Conservation (phyloP, 257 asterid genomes). For the Plantago ovata region DNA sequence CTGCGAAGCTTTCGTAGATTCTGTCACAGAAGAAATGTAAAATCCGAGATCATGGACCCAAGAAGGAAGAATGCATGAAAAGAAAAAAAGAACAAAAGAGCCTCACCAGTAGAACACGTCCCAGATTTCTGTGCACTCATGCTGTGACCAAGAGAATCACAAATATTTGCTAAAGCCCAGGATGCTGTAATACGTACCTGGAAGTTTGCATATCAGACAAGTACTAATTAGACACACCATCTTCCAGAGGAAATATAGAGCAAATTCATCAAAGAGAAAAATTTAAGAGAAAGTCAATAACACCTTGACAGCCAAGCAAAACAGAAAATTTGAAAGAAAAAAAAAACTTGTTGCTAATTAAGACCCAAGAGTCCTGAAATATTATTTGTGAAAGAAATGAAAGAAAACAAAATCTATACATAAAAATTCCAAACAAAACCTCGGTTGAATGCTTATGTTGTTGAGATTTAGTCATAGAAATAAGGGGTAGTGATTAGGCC, state of each 20-base stretch:
- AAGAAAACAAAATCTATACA: too few relatives aligned
- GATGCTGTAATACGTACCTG: constrained; percentile 96
- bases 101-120: constrained; percentile 39
- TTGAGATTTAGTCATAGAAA: too few relatives aligned
- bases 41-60: constrained; percentile 23
- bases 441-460: too few relatives aligned
- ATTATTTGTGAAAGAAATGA: too few relatives aligned
- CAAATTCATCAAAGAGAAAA: constrained; percentile 5
- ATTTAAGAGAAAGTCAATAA: neutral
- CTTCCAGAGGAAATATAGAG: constrained; percentile 12
- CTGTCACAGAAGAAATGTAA: constrained; percentile 40
- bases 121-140: constrained; percentile 44
- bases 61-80: neutral
- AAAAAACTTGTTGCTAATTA: too few relatives aligned
- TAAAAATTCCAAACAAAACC: too few relatives aligned
- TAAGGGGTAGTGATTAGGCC: too few relatives aligned
- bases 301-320: neutral
- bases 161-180: constrained; percentile 93
- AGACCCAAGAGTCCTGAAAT: too few relatives aligned
- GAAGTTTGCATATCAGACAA: constrained; percentile 28
- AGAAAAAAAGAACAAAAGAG: constrained; percentile 16
- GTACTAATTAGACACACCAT: constrained; percentile 19
- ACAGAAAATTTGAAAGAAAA: neutral
- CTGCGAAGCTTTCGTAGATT: constrained; percentile 40
- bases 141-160: constrained; percentile 74